Evolutionary conservation across 1,284 basidiomycete genomes (phyloP).

Genomic region (Cryptococcus maquisensis): DNA sequence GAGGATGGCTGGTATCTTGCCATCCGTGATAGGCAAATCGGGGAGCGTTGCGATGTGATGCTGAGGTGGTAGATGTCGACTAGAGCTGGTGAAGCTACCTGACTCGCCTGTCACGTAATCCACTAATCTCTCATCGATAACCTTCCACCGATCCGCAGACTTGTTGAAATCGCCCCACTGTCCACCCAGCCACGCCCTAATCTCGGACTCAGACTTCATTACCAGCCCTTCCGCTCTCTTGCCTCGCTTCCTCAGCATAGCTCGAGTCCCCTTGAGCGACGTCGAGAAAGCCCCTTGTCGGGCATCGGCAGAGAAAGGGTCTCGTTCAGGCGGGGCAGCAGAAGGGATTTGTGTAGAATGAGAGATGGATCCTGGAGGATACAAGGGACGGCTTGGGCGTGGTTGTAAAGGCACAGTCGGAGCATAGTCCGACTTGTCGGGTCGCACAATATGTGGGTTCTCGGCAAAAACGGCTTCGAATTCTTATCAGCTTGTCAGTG

Average conservation of each 20-base stretch:
- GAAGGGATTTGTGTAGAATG: constrained; percentile 24
- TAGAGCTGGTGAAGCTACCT: neutral
- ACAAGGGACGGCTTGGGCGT: constrained; percentile 26
- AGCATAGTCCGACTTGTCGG: constrained; percentile 30
- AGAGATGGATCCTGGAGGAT: constrained; percentile 28
- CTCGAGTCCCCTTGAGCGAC: constrained; percentile 43
- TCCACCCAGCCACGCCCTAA: constrained; percentile 40
- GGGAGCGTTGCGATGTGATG: constrained; percentile 25
- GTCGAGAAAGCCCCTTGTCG: constrained; percentile 39
- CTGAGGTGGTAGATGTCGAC: constrained; percentile 25
- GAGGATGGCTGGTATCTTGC: constrained; percentile 29
- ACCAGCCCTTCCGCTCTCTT: constrained; percentile 40
- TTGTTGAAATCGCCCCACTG: constrained; percentile 7
- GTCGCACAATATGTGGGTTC: constrained; percentile 43
- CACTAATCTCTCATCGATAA: constrained; percentile 30
- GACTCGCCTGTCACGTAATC: constrained; percentile 6
- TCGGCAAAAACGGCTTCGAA: constrained; percentile 33
- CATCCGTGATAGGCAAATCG: constrained; percentile 14
- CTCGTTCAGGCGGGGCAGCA: constrained; percentile 9
- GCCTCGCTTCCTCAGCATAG: constrained; percentile 37
- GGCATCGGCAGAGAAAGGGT: constrained; percentile 25
- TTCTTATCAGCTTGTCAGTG: neutral
- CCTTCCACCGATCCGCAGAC: constrained; percentile 26
- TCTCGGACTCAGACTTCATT: constrained; percentile 26
- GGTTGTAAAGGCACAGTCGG: constrained; percentile 41